These are phyloP conservation scores for Geotrichum carabidarum DNA, from an alignment of 1,139 yeast genomes.

Conservation along the genomic window DNA sequence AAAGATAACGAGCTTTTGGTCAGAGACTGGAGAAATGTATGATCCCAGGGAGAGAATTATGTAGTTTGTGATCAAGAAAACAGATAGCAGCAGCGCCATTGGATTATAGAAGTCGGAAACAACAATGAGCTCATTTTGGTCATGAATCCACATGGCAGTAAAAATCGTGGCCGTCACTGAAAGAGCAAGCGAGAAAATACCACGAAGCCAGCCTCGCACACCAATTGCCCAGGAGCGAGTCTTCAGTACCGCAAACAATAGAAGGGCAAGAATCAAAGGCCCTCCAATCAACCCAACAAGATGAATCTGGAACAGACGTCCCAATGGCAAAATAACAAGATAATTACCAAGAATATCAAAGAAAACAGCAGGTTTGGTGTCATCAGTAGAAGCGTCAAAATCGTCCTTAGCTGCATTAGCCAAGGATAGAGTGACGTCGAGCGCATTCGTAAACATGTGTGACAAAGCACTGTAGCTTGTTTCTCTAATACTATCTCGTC, in stretches of 20 bases:
- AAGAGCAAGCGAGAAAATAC: slow-evolving; percentile 51
- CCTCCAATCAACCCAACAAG: slow-evolving; percentile 47
- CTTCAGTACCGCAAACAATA: slow-evolving; percentile 47
- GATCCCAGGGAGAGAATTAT: slow-evolving; percentile 50
- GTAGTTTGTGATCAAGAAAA: slow-evolving; percentile 54
- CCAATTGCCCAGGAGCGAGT: slow-evolving; percentile 47
- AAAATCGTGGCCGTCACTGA: slow-evolving; percentile 42
- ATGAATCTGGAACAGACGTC: slow-evolving; percentile 46
- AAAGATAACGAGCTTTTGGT: slow-evolving; percentile 64
- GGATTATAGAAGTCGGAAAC: slow-evolving; percentile 54
- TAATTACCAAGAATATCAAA: slow-evolving; percentile 54
- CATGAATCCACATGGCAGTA: slow-evolving; percentile 38
- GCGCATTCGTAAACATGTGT: slow-evolving; percentile 72
- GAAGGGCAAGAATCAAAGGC: slow-evolving; percentile 50
- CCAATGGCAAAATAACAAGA: slow-evolving; percentile 53
- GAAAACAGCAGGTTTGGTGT: slow-evolving; percentile 48
- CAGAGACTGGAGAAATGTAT: slow-evolving; percentile 55
- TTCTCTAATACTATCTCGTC: slow-evolving; percentile 61
- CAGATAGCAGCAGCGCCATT: slow-evolving; percentile 43
- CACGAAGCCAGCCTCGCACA: slow-evolving; percentile 47
- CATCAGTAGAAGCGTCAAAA: slow-evolving; percentile 28
- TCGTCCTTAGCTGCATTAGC: slow-evolving; percentile 41
- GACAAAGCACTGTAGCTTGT: slow-evolving; percentile 63
- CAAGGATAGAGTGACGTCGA: slow-evolving; percentile 51
- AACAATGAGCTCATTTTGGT: slow-evolving; percentile 52